Conservation (phyloP, 2,329 filamentous ascomycete genomes). For the Trichoderma arundinaceum region DNA sequence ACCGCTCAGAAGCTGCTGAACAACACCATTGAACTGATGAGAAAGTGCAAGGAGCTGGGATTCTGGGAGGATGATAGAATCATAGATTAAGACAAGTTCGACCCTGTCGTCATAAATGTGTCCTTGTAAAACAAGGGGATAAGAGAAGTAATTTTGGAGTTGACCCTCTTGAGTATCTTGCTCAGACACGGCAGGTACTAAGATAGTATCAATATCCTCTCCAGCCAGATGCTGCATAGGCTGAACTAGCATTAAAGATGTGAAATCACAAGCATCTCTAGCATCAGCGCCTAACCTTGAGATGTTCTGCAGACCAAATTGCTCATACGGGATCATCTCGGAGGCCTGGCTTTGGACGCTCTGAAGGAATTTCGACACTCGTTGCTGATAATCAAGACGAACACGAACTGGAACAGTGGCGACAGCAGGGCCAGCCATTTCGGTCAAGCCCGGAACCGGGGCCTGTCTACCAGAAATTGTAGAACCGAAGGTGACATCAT, state of each 20-base stretch:
- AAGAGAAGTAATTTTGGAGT: constrained; percentile 19
- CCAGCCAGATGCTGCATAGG: constrained; percentile 22
- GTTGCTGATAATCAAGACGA: constrained; percentile 30
- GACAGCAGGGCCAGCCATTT: constrained; percentile 34
- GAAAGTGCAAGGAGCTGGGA: constrained; percentile 12
- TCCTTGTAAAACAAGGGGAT: constrained; percentile 28
- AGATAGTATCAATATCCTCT: constrained; percentile 7
- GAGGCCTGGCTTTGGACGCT: constrained; percentile 34
- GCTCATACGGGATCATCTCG: constrained; percentile 28
- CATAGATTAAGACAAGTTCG: constrained; percentile 22
- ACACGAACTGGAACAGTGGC: constrained; percentile 34
- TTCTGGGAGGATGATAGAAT: constrained; percentile 12
- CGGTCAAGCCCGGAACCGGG: constrained; percentile 28
- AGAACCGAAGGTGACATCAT: constrained; percentile 30
- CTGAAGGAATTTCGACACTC: constrained; percentile 32
- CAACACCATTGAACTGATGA: constrained; percentile 26
- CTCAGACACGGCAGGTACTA: constrained; percentile 10
- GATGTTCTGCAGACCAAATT: constrained; percentile 29
- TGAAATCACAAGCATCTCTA: constrained; percentile 28
- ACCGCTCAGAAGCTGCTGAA: constrained; percentile 18
- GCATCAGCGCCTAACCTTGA: constrained; percentile 6
- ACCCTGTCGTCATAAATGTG: constrained; percentile 5
- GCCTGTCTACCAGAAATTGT: constrained; percentile 35
- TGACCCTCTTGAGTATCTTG: constrained; percentile 2
- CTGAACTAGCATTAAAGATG: constrained; percentile 23